Evolutionary conservation across 1,284 basidiomycete genomes (phyloP).

Genomic region (Ceratobasidium papillatum): DNA sequence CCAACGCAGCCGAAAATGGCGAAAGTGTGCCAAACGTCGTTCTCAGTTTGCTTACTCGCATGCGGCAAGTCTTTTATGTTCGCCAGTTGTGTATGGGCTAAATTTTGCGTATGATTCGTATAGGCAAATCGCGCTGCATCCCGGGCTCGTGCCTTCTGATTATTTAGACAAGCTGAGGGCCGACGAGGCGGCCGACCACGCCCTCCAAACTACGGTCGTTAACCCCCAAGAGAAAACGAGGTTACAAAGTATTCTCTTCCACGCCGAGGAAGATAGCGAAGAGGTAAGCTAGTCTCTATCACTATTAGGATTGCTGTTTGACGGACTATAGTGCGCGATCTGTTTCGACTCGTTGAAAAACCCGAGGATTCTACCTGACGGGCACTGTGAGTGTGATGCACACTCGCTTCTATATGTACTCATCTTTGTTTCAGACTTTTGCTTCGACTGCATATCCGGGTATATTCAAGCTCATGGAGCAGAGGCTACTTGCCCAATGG

Average conservation of each 20-base stretch:
- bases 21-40: slow-evolving; percentile 49
- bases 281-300: slow-evolving; percentile 62
- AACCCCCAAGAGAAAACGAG: slow-evolving; percentile 51
- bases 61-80: slow-evolving; percentile 57
- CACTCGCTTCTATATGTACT: slow-evolving; percentile 32
- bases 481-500: slow-evolving; percentile 52
- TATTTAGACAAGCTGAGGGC: slow-evolving; percentile 73
- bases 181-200: slow-evolving; percentile 36
- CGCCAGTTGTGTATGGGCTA: not conserved
- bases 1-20: slow-evolving; percentile 16
- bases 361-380: slow-evolving; percentile 80
- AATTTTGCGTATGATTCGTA: not conserved
- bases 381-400: slow-evolving; percentile 57
- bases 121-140: slow-evolving; percentile 79
- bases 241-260: slow-evolving; percentile 70
- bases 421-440: slow-evolving; percentile 47
- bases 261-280: slow-evolving; percentile 80
- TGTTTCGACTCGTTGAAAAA: slow-evolving; percentile 74
- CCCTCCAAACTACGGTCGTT: slow-evolving; percentile 50
- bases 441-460: slow-evolving; percentile 23
- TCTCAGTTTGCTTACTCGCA: slow-evolving; percentile 82
- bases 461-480: slow-evolving; percentile 14
- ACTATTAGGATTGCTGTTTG: not conserved
- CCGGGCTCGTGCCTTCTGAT: slow-evolving; percentile 75
- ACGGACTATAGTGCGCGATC: slow-evolving; percentile 56